Evolutionary conservation across 176 grass and related monocot genomes (phyloP).

Genomic region (Musa beccarii): DNA sequence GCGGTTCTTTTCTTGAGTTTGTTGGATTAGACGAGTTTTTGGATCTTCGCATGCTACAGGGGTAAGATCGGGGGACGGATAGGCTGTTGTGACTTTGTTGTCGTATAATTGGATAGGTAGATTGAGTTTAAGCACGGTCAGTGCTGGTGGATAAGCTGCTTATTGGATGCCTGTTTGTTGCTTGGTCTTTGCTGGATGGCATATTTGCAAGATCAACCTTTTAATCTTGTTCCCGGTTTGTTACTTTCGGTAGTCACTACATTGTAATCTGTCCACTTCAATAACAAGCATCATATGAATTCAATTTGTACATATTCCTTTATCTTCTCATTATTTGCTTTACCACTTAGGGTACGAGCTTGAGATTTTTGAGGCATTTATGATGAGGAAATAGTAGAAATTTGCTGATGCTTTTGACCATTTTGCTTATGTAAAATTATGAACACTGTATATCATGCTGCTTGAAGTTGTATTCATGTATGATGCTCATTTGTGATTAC

Average conservation of each 20-base stretch:
- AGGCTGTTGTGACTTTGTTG: neutral
- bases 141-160: neutral
- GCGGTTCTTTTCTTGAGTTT: neutral
- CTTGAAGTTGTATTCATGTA: neutral
- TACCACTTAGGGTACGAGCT: neutral
- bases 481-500: too few species aligned
- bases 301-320: neutral
- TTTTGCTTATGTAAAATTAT: neutral
- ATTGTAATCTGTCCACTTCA: too few species aligned
- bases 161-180: neutral
- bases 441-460: neutral
- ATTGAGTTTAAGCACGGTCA: neutral
- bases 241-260: too few species aligned
- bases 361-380: neutral
- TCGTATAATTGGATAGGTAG: neutral
- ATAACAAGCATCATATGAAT: neutral
- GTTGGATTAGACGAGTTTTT: neutral
- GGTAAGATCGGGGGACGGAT: neutral
- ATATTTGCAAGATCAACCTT: too few species aligned
- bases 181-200: neutral
- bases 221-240: too few species aligned
- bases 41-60: neutral
- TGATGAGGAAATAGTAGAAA: neutral
- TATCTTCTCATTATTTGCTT: neutral
- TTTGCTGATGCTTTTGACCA: neutral